Evolutionary conservation across 1,139 yeast species (phyloP), one percentile per base, ranked within the genome.

Genomic region (Hemisphaericaspora lyxosophila): DNA sequence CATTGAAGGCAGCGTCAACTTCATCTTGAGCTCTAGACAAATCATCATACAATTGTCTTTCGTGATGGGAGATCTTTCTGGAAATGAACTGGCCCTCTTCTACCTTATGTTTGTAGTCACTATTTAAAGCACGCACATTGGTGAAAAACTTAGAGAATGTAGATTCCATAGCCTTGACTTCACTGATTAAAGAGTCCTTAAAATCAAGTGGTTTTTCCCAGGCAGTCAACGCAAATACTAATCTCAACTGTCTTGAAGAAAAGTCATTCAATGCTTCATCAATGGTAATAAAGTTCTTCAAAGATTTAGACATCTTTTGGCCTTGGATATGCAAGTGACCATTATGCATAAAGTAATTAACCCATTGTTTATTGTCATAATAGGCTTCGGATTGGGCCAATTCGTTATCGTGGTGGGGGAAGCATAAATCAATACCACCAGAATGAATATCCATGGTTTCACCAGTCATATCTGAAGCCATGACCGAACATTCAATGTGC

Each of bases 391-490:
- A 78, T 67, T 92, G 99, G 1, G 99, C 99, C 51, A 92, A 71
- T 66, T 92, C 99, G 55, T 92, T 92, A 63, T 92, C 99, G 64
- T 92, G 99, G 60, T 92, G 99, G n/a, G 99, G 99, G 71, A 92
- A 94, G 22, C 97, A 96, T 55, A 92, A 75, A 64, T 92, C 99
- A 43, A 92, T 80, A 48, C 98, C 99, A 41, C 99, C 98, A 16
- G 96, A 83, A 60, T 92, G 99, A 49, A 92, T 88, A 63, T 92
- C 99, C 75, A 94, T 85, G 41, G 75, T 74, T 25, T 77, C 65
- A 1, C 97, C 97, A 31, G 86, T 73, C 34, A 89, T 76, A 52
- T 89, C 96, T 38, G 92, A 78, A 1, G 98, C 98, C 99, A 92
- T 92, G 12, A 92, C 98, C 5, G 97, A 89, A 73, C 99, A 92